Base-by-base conservation (phyloP, 2,329 filamentous ascomycete species). In the Monilinia fructigena region DNA sequence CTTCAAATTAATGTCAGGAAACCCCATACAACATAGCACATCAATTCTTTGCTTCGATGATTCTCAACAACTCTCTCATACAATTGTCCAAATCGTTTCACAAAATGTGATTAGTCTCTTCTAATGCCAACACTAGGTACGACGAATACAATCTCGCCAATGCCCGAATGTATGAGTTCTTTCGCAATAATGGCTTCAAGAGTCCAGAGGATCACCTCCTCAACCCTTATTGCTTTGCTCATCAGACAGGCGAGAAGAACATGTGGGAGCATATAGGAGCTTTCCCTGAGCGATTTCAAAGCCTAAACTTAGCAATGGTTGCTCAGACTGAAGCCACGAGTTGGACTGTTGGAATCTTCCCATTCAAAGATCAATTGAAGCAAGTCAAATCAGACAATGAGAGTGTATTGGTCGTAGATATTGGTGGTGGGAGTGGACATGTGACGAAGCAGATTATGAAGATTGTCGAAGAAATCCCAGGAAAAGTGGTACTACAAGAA, bases 371-470 rank as follows among this genome's bases (percentile, higher is more conserved):
- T 31, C 59, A 68, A 47, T 47, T 73, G 10, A 68, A 55, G 18
- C 66, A 67, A 56, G 20, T 72, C 4, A 60, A 70, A 42, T 70
- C 68, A 4, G 68, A 61, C n/a, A 67, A 74, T 40, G 69, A 71
- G 18, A 73, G 69, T 35, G 74, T 76, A 10, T 54, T 73, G 58
- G 45, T 80, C 55, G 78, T 82, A 2, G 78, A 82, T 67, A 72
- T 81, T 14, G 79, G 79, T 12, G 79, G 80, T 50, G 77, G 76
- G 1, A 72, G 74, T 11, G 80, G 80, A 0, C 77, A 81, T n/a
- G 77, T 79, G 56, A 75, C 75, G n/a, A 70, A 71, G 5, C 68
- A 72, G 5, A 71, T 82, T 10, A 74, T 72, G 52, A 68, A 71
- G 23, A 73, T 71, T 28, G 76, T 74, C 62, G 77, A 78, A 4